These are phyloP conservation scores for Ceratobasidium sp. DNA, from an alignment of 1,284 basidiomycete genomes.

Conservation along the genomic window DNA sequence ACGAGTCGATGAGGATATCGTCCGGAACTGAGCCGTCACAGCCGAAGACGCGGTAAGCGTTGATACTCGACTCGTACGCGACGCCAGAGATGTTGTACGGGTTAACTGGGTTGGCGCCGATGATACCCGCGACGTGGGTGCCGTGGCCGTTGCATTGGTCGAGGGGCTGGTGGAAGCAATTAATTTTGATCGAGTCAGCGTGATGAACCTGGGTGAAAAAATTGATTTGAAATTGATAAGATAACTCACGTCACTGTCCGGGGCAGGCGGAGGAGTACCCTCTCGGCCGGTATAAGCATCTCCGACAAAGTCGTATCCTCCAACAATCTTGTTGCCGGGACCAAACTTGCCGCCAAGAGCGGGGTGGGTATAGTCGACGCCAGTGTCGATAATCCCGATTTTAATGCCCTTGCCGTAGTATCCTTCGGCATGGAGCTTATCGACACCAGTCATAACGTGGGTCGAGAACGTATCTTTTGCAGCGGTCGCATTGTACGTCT, in stretches of 20 bases:
- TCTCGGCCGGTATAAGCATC: slow-evolving; percentile 34
- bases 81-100: slow-evolving; percentile 52
- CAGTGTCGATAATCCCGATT: slow-evolving; percentile 61
- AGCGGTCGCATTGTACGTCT: slow-evolving; percentile 14
- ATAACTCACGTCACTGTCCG: slow-evolving; percentile 31
- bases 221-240: not conserved
- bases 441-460: slow-evolving; percentile 52
- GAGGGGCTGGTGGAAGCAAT: slow-evolving; percentile 48
- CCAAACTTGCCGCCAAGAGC: slow-evolving; percentile 63
- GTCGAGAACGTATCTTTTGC: slow-evolving; percentile 47
- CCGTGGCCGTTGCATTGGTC: slow-evolving; percentile 59
- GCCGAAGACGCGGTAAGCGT: slow-evolving; percentile 47
- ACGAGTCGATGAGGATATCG: slow-evolving; percentile 46
- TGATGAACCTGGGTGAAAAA: not conserved
- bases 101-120: slow-evolving; percentile 56
- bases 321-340: slow-evolving; percentile 57
- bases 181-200: slow-evolving; percentile 1
- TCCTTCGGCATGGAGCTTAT: slow-evolving; percentile 61
- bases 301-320: slow-evolving; percentile 62
- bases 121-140: slow-evolving; percentile 59
- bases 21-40: slow-evolving; percentile 40
- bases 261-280: not conserved
- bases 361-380: slow-evolving; percentile 62
- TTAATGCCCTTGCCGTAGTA: slow-evolving; percentile 62
- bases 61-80: slow-evolving; percentile 45